Percentiles rank a stretch among this genome's conserved stretches.
Conservation (phyloP, 2,329 filamentous ascomycete species). For the Aspergillus thermomutatus region DNA sequence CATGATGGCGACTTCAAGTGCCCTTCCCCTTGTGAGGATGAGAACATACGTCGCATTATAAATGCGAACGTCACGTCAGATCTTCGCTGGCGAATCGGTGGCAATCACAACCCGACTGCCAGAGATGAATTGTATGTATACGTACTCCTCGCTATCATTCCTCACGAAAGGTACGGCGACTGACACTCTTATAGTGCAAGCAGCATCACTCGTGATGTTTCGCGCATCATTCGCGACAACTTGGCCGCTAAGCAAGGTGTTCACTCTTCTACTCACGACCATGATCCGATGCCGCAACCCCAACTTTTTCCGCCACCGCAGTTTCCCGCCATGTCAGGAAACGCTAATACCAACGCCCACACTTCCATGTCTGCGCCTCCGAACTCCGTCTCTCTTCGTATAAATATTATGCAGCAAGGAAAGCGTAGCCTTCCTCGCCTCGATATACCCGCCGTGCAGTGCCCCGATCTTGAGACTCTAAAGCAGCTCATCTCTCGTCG, state of each 20-base stretch:
- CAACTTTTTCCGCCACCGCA: slow-evolving; percentile 18
- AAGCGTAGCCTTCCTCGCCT: slow-evolving; percentile 40
- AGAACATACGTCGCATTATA: slow-evolving; percentile 36
- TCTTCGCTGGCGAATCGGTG: slow-evolving; percentile 38
- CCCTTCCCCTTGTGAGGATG: slow-evolving; percentile 29
- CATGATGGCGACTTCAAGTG: slow-evolving; percentile 37
- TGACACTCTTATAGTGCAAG: slow-evolving; percentile 36
- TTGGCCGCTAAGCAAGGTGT: slow-evolving; percentile 24
- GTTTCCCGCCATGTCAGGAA: slow-evolving; percentile 14
- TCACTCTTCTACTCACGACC: slow-evolving; percentile 8
- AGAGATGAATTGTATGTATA: slow-evolving; percentile 41
- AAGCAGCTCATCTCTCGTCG: slow-evolving; percentile 31
- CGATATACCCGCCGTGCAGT: slow-evolving; percentile 35
- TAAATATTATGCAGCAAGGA: slow-evolving; percentile 37
- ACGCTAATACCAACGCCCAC: slow-evolving; percentile 6
- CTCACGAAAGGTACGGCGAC: neutral
- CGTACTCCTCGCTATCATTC: neutral
- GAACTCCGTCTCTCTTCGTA: slow-evolving; percentile 29
- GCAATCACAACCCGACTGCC: slow-evolving; percentile 24
- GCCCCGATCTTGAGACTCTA: slow-evolving; percentile 30
- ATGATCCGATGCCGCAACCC: slow-evolving; percentile 9
- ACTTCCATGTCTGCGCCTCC: slow-evolving; percentile 4
- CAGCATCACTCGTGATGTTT: slow-evolving; percentile 40
- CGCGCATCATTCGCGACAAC: slow-evolving; percentile 40
- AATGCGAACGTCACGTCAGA: slow-evolving; percentile 28